Base-by-base conservation (phyloP, 257 asterid genomes). In the Solanum verrucosum region DNA sequence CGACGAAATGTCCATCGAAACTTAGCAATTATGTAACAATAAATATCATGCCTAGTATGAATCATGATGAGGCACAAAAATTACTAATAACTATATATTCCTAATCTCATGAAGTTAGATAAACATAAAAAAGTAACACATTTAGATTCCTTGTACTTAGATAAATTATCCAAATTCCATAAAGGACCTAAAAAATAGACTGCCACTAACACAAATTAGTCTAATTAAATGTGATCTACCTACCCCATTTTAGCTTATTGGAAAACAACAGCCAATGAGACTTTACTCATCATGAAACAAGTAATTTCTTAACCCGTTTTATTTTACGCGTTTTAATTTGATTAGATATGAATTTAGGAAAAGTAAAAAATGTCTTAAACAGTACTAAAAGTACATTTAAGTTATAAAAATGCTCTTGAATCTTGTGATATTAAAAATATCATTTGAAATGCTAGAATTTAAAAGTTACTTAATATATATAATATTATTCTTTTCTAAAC, bases 1-100 rank as follows among this genome's bases (percentile, higher is more conserved):
- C 1, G 0, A 71, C 6, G 0, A 71, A 7, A 71, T 0, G 0
- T 15, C 23, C 1, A 21, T 21, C 0, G 5, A 20, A 59, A 21
- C 0, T 21, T 0, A 59, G 12, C 11, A 68, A 16, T 16, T 31
- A 31, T 71, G 42, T 31, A 16, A 33, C 7, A 16, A 31, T 23
- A 33, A 33, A 33, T 16, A 72, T 72, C 25, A 72, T 33, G 44
- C 14, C 42, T 38, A 33, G 1, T 71, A 71, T 71, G 42, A 33
- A 71, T 9, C 9, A 70, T 70, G 38, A 27, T 72, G 7, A 9
- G 25, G 44, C 27, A 33, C 7, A 33, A 33, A 33, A 18, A 72
- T 2, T 72, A 72, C 2, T 72, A 72, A 18, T 23, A 0, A 63
- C 15, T 72, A 10, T 21, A 60, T 9, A 60, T 60, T 60, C 0